phyloP scores from a whole-genome alignment of 129 eudicot species.

The Dittrichia graveolens region DNA sequence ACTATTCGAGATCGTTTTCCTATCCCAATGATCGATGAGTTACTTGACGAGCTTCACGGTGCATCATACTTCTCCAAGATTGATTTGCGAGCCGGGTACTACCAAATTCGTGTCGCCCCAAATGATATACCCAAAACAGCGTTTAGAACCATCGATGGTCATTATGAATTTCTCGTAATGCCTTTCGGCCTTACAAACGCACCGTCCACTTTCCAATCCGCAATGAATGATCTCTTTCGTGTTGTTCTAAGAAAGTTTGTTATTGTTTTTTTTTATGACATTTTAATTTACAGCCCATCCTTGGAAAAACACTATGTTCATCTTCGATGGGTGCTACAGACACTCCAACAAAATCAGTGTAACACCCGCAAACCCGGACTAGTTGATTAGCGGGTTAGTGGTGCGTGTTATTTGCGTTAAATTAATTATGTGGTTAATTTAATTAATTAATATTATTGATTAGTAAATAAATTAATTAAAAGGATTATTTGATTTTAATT shows the following conservation, averaged over 20 bases:
- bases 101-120: not conserved
- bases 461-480: too few species aligned
- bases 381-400: too few species aligned
- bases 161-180: not conserved
- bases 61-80: not conserved
- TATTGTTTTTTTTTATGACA: not conserved
- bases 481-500: too few species aligned
- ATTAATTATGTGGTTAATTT: too few species aligned
- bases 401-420: too few species aligned
- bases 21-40: not conserved
- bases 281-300: not conserved
- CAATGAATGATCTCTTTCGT: slow-evolving; percentile 17
- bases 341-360: not conserved
- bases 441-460: too few species aligned
- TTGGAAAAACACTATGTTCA: not conserved
- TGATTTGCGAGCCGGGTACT: not conserved
- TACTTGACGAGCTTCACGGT: not conserved
- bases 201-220: not conserved
- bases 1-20: not conserved
- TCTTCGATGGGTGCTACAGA: not conserved
- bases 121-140: not conserved
- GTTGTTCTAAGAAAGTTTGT: not conserved
- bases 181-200: not conserved
- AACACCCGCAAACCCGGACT: too few species aligned
- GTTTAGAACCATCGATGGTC: not conserved